These are phyloP conservation scores for Alternaria gansuensis DNA, from an alignment of 2,329 filamentous ascomycete genomes.

Conservation along the genomic window DNA sequence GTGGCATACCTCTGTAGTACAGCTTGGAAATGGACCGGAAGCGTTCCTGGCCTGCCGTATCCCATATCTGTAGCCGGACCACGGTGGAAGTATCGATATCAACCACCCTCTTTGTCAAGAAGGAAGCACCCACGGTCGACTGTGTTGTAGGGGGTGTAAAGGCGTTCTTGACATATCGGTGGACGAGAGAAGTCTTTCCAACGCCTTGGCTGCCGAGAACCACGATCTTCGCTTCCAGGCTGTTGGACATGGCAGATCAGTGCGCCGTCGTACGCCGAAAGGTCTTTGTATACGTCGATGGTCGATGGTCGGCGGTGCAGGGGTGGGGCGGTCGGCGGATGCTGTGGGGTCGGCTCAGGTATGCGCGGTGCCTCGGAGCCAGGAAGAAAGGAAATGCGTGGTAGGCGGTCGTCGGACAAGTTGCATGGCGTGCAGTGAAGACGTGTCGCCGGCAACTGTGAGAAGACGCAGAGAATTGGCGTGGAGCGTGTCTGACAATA, in stretches of 20 bases:
- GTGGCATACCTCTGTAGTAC: conserved; percentile 75
- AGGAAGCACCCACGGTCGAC: conserved; percentile 62
- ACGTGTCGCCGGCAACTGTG: conserved; percentile 23
- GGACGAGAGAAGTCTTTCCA: conserved; percentile 80
- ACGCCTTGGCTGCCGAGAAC: conserved; percentile 82
- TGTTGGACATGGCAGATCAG: conserved; percentile 51
- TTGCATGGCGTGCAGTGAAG: conserved; percentile 43
- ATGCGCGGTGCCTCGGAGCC: conserved; percentile 22
- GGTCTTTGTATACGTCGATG: conserved; percentile 6
- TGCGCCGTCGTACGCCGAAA: background rate
- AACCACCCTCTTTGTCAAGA: conserved; percentile 71
- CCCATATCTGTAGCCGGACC: conserved; percentile 95
- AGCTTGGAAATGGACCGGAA: conserved; percentile 94
- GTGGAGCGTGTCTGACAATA: conserved; percentile 10
- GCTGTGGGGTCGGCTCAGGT: conserved; percentile 22
- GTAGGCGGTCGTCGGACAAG: conserved; percentile 35
- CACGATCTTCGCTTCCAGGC: conserved; percentile 82
- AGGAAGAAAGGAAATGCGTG: conserved; percentile 27
- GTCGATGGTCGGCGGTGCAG: conserved; percentile 10
- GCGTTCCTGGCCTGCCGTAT: conserved; percentile 93
- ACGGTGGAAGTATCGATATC: conserved; percentile 86
- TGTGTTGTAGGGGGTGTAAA: conserved; percentile 67
- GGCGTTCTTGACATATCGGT: conserved; percentile 76
- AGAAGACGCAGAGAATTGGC: conserved; percentile 13
- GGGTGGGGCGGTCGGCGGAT: conserved; percentile 4